These are phyloP conservation scores for Podila horticola DNA, from an alignment of 192 early-diverging fungal species.

Conservation along the genomic window DNA sequence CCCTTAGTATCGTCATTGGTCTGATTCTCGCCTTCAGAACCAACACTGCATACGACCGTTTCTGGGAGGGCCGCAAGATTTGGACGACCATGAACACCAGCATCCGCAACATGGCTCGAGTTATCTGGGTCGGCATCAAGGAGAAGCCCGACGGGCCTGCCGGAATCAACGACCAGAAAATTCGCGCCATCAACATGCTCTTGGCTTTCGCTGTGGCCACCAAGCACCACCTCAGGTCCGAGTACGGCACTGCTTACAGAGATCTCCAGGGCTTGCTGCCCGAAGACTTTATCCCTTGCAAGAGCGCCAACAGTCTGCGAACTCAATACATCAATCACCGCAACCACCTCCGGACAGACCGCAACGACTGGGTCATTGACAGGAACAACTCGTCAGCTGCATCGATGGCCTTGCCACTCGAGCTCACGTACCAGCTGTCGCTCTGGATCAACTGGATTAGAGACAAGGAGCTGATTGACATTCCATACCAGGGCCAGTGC, in stretches of 20 bases:
- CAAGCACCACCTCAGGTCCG: conserved; percentile 69
- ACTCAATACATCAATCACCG: conserved; percentile 45
- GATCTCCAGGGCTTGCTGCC: conserved; percentile 69
- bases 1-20: conserved; percentile 69
- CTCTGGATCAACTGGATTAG: conserved; percentile 63
- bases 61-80: conserved; percentile 82
- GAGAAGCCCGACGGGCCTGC: conserved; percentile 50
- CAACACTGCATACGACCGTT: conserved; percentile 79
- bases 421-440: conserved; percentile 57
- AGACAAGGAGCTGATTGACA: conserved; percentile 61
- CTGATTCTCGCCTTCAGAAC: conserved; percentile 87
- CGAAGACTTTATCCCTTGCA: conserved; percentile 59
- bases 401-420: conserved; percentile 62
- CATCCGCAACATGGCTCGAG: conserved; percentile 74
- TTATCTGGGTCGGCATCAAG: conserved; percentile 73
- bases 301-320: conserved; percentile 43
- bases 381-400: conserved; percentile 28
- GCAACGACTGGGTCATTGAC: conserved; percentile 40
- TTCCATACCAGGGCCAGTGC: conserved; percentile 55
- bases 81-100: conserved; percentile 73
- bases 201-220: conserved; percentile 64
- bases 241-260: conserved; percentile 67
- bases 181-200: conserved; percentile 64
- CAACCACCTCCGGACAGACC: conserved; percentile 27
- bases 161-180: conserved; percentile 62